Percentiles rank a stretch among this genome's conserved stretches.
Evolutionary conservation across 257 asterid species (phyloP).

Genomic region (Ajuga chamaepitys): DNA sequence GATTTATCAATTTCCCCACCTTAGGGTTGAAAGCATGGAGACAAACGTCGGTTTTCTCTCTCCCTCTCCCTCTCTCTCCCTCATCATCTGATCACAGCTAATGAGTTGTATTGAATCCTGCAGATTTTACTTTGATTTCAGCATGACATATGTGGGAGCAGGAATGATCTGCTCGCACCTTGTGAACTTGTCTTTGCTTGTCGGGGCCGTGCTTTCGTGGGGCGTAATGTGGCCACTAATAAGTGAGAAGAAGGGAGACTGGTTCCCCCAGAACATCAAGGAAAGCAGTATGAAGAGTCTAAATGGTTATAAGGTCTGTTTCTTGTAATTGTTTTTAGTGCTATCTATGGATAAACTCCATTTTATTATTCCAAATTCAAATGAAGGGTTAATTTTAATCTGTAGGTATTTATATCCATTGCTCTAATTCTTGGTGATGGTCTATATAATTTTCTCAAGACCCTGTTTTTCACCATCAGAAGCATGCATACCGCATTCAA

Average conservation of each 20-base stretch:
- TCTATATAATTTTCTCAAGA: conserved; percentile 71
- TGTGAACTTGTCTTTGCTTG: conserved; percentile 57
- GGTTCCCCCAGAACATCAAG: conserved; percentile 43
- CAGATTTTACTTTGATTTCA: conserved; percentile 77
- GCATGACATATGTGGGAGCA: conserved; percentile 66
- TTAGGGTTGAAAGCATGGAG: conserved; percentile 79
- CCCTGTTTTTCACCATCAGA: conserved; percentile 33
- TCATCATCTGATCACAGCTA: background rate
- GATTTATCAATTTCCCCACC: conserved; percentile 66
- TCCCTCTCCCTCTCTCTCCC: background rate
- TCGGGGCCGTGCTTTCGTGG: conserved; percentile 68
- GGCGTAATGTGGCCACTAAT: conserved; percentile 76
- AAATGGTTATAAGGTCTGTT: conserved; percentile 56
- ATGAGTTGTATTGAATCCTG: conserved; percentile 16
- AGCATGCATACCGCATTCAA: conserved; percentile 32
- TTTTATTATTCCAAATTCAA: background rate
- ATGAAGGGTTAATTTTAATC: background rate
- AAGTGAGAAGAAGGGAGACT: conserved; percentile 42
- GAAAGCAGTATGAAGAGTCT: conserved; percentile 66
- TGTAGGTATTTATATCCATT: conserved; percentile 80
- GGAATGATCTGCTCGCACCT: conserved; percentile 76
- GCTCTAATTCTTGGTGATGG: conserved; percentile 89
- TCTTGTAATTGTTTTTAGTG: background rate
- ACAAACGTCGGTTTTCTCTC: conserved; percentile 40
- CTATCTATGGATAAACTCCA: background rate